phyloP scores from a whole-genome alignment of 1,139 yeast species.

The Sugiyamaella paludigena region DNA sequence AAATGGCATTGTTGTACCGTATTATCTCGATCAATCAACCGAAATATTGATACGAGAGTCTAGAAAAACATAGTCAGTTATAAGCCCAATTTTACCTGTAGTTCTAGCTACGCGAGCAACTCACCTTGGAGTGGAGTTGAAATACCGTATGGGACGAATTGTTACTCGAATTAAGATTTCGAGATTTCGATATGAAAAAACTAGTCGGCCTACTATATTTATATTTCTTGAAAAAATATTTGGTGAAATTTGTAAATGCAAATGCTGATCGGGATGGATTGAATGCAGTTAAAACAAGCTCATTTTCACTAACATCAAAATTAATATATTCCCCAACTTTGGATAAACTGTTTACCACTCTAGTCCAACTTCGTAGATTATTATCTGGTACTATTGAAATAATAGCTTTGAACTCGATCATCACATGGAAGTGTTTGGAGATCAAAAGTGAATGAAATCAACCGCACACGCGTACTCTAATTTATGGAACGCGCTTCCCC shows the following conservation, averaged over 20 bases:
- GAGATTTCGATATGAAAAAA: background rate
- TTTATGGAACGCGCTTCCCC: too few species aligned
- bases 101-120: background rate
- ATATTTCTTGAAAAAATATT: conserved; percentile 19
- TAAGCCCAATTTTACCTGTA: background rate
- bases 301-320: conserved; percentile 19
- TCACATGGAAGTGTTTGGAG: too few species aligned
- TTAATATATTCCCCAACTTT: conserved; percentile 23
- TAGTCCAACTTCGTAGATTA: conserved; percentile 19
- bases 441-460: too few species aligned
- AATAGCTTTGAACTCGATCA: conserved; percentile 10
- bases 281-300: conserved; percentile 19
- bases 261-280: conserved; percentile 24
- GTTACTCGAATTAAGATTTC: background rate
- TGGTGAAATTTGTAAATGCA: conserved; percentile 17
- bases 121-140: conserved; percentile 24
- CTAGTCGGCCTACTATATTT: conserved; percentile 1
- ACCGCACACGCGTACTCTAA: too few species aligned
- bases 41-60: conserved; percentile 22
- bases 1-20: conserved; percentile 18
- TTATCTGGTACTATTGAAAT: conserved; percentile 2
- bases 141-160: conserved; percentile 17
- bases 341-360: conserved; percentile 18
- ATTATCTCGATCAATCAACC: conserved; percentile 25
- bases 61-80: background rate